Conservation (phyloP, 116 monocot species). For the Thalassia testudinum region DNA sequence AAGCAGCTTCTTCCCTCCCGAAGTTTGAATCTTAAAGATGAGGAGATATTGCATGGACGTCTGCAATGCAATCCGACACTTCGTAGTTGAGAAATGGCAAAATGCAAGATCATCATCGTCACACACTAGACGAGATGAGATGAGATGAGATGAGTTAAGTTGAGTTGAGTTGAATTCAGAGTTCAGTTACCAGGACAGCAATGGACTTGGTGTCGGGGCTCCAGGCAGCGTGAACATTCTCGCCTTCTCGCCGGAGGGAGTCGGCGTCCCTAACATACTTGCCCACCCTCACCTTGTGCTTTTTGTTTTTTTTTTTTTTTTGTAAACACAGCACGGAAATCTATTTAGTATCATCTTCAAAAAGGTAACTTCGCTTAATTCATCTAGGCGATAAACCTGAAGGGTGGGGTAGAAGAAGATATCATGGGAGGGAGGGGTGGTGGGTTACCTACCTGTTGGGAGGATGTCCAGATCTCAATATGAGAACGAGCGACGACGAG, state of each 20-base stretch:
- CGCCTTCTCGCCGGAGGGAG: conserved; percentile 53
- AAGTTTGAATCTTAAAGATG: conserved; percentile 63
- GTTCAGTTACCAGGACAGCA: conserved; percentile 48
- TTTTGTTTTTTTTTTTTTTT: conserved; percentile 6
- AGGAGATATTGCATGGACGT: conserved; percentile 62
- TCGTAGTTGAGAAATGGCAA: no score
- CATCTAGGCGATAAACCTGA: no score
- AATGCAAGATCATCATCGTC: not conserved
- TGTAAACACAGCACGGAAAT: no score
- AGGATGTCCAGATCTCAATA: conserved; percentile 78
- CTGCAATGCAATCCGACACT: conserved; percentile 29
- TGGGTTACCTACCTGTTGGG: conserved; percentile 29
- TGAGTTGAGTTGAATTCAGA: not conserved
- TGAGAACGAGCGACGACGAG: conserved; percentile 57
- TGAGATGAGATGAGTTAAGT: not conserved
- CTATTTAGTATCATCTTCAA: not conserved
- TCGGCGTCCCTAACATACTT: conserved; percentile 35
- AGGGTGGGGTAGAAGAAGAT: no score
- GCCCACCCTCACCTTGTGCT: conserved; percentile 84
- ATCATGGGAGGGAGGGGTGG: not conserved
- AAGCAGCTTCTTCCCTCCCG: conserved; percentile 41
- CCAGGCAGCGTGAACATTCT: conserved; percentile 70
- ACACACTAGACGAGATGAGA: no score
- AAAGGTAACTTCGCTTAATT: no score
- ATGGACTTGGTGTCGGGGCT: conserved; percentile 73